Conservation (phyloP, 257 asterid genomes). For the Solanum tarapatanum region DNA sequence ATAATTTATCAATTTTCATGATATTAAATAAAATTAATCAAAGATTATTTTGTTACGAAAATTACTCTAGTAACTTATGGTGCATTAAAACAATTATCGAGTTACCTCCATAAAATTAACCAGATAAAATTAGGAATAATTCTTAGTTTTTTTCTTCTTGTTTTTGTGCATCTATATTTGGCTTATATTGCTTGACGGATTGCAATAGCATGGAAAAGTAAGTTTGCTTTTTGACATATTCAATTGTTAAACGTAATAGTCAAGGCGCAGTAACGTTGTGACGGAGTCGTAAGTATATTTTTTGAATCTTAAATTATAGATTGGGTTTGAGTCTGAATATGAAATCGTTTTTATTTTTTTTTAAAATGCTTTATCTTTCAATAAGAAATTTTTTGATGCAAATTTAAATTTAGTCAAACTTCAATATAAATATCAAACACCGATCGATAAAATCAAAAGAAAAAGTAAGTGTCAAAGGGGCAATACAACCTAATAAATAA, state of each 20-base stretch:
- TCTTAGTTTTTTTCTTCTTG: too few species aligned
- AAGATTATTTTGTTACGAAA: not conserved
- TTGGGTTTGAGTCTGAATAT: not conserved
- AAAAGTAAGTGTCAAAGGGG: not conserved
- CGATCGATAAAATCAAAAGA: not conserved
- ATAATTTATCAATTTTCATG: not conserved
- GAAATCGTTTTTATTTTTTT: not conserved
- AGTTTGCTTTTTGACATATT: not conserved
- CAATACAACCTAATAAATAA: not conserved
- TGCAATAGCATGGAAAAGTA: not conserved
- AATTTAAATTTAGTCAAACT: not conserved
- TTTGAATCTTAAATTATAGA: not conserved
- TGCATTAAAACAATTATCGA: not conserved
- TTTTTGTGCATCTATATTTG: not conserved
- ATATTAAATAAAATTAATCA: not conserved
- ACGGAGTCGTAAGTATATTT: not conserved
- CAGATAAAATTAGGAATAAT: not conserved
- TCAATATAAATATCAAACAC: not conserved
- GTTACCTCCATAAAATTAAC: not conserved
- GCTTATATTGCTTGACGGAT: not conserved
- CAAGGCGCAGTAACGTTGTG: rapidly evolving
- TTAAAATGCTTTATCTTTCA: rapidly evolving
- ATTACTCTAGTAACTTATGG: not conserved
- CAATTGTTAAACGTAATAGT: not conserved
- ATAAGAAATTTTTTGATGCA: rapidly evolving